Base-by-base conservation (phyloP, 148 eudicot species). In the Tetragonia tetragonoides region DNA sequence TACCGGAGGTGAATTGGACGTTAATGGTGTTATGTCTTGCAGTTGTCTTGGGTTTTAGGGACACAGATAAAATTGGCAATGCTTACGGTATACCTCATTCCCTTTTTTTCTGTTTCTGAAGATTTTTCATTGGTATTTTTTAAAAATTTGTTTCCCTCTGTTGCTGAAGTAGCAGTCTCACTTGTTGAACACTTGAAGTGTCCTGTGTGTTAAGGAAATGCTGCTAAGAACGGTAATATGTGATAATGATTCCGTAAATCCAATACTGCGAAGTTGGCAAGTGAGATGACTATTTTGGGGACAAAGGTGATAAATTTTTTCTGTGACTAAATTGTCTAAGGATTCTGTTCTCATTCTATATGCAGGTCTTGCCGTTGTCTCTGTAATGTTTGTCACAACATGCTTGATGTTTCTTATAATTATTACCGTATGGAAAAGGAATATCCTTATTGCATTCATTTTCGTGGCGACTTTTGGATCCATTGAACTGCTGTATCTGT, bases 321-420 rank as follows among this genome's bases (percentile, higher is more conserved):
- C 11, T 49, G 53, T 10, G 14, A 49, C 14, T 49, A 8, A 49
- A 49, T 10, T 49, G 53, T 49, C 14, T 0, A 8, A 16, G 1
- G 17, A 16, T 75, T 70, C 56, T 78, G 80, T 15, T 62, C 61
- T 28, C 34, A 20, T 51, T 67, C 21, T 14, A 9, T 18, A 9
- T 72, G 75, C 86, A 87, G 90, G 88, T 62, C 85, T 87, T 24
- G 90, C 88, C 53, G 86, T 78, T 28, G 80, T 85, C 67, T 76
- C 86, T 10, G 85, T 85, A 34, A 87, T 87, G 90, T 83, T 87
- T 74, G 80, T 85, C 7, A 85, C 90, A 41, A 87, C 90, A 10
- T 87, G 88, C 81, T 77, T 87, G 78, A 87, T 87, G 90, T 85
- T 81, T 70, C 90, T 87, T 7, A 70, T 87, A 4, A 79, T 87